Base-by-base conservation (phyloP, 1,284 basidiomycete species). In the Sutorius eximius region DNA sequence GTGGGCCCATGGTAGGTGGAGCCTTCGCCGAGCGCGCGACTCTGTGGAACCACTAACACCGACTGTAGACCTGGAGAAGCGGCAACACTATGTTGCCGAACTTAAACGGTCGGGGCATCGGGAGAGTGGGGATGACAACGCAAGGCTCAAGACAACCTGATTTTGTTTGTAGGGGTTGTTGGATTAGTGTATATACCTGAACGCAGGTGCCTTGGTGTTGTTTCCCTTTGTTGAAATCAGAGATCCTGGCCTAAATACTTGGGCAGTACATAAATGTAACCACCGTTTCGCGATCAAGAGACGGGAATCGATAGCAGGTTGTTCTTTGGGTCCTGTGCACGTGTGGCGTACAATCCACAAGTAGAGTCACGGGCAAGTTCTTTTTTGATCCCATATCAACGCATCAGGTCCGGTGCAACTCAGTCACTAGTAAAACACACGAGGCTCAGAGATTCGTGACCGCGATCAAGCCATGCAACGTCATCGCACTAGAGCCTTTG, bases 1-100 rank as follows among this genome's bases (percentile, higher is more conserved):
- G 93, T 94, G 91, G 91, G 88, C 89, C 8, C 83, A 88, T 62
- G 90, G 88, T 89, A 62, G n/a, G n/a, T n/a, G n/a, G n/a, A n/a
- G n/a, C n/a, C n/a, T n/a, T n/a, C n/a, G n/a, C n/a, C n/a, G n/a
- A n/a, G n/a, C n/a, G n/a, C n/a, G n/a, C n/a, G n/a, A n/a, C 22
- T 24, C 5, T 24, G 22, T 5, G 5, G 5, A 24, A 24, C 22
- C 42, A 50, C 56, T 42, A 20, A 54, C 37, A 12, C 9, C 24
- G 7, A 45, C 32, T 43, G 27, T 50, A 87, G 86, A 91, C 69
- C 70, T 92, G 6, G 89, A 93, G 71, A 92, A 92, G 68, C 76
- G 82, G 13, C 89, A 92, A 64, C 88, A 92, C 68, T 83, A 81
- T 47, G 77, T 89, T 50, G 77, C 71, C 3, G 60, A 59, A 45